Base-by-base conservation (phyloP, 1,284 basidiomycete species). In the Vanrija pseudolonga region DNA sequence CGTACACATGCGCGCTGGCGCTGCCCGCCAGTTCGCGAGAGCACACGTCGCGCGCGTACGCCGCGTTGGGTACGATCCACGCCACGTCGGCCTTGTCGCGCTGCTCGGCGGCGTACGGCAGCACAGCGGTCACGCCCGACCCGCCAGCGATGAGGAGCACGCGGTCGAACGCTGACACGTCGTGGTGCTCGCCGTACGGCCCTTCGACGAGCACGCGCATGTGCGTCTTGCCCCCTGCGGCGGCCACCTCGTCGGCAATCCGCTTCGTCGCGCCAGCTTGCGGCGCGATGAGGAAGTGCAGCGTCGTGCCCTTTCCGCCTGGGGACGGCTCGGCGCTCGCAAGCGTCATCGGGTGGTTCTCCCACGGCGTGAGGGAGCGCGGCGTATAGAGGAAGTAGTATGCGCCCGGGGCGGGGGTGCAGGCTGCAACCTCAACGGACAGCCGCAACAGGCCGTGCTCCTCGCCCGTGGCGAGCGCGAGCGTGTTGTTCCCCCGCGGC, bases 361-460 rank as follows among this genome's bases (percentile, higher is more conserved):
- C 64, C 65, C 65, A 68, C 2, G 62, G 61, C 8, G 55, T 62
- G 14, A 61, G 44, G 11, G 51, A 53, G 12, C 53, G 47, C 0
- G 67, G 64, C 7, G 63, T 59, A 47, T 67, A 67, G 9, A 71
- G 47, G 44, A 64, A 71, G 59, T 64, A 68, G 53, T 71, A 64
- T 17, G 59, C 42, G 1, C 68, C 68, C 4, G 68, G 57, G 12
- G 40, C 32, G 5, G 66, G 66, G 2, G 19, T 51, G 53, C 62
- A 51, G 14, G 38, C 42, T 3, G 56, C 51, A 3, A 64, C 59
- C 15, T 55, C 45, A 36, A 68, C 61, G 0, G 54, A 46, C n/a
- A 70, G 73, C 8, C 79, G 78, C n/a, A 75, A 65, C 26, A 80
- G 59, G 3, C 79, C 79, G 57, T 80, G 79, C 58, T 80, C 78